Base-by-base conservation (phyloP, 768 basidiomycete species). In the Mycena epipterygia region DNA sequence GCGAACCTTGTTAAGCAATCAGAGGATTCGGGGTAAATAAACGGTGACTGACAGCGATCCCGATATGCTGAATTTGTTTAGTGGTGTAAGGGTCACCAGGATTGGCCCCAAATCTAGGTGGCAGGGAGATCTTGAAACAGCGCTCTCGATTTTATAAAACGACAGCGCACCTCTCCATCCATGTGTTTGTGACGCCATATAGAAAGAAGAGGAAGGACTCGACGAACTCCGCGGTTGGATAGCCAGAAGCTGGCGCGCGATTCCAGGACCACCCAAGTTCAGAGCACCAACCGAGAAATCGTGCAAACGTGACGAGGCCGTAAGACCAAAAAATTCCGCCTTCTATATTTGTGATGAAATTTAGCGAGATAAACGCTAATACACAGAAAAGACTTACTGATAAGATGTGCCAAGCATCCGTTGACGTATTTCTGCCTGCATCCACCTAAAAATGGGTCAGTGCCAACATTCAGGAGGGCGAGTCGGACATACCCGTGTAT, bases 201-300 rank as follows among this genome's bases (percentile, higher is more conserved):
- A 90, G 35, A 81, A 97, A 97, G 75, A 98, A 96, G 59, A 95
- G 87, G 13, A 85, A 76, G 0, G 91, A 94, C 80, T 96, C 95
- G 66, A 91, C 85, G 61, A 94, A 92, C 79, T 95, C 94, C 7
- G 91, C 93, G 9, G 91, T 89, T 11, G 87, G 84, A 51, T 82
- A 82, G 29, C 82, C 81, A 25, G 83, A 82, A 5, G 81, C 79
- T 0, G 90, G 92, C 0, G 89, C 84, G 30, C 87, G 83, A 78
- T 99, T 99, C 97, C 97, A 99, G 19, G 97, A 95, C 97, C 97
- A 99, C 5, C 97, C 97, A 33, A 90, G 81, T 55, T 94, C 90
- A 27, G 95, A 88, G 79, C 91, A 96, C 7, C 94, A 89, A 30
- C 97, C 97, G 55, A 97, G 89, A 83, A 94, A 99, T n/a, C 97